Conservation (phyloP, 345 rosid genomes). For the Garcia nutans region DNA sequence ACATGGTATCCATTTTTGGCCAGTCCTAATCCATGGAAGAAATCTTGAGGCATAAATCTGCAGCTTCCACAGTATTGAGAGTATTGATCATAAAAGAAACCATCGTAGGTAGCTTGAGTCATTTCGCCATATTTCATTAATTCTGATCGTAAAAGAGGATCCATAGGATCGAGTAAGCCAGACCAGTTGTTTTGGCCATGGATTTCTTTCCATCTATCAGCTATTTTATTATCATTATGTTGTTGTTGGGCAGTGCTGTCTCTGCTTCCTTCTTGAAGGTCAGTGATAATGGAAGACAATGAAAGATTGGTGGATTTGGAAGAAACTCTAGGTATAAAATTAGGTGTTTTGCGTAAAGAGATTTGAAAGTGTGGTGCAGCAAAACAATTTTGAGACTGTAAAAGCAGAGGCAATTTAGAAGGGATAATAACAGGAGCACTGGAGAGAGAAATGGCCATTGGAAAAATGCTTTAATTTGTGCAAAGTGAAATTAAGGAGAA, state of each 20-base stretch:
- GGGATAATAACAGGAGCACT: no score
- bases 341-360: not conserved
- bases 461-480: no score
- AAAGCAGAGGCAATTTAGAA: no score
- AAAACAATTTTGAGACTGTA: no score
- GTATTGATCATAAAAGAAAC: conserved; percentile 72
- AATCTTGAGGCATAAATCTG: conserved; percentile 47
- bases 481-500: no score
- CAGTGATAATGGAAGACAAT: conserved; percentile 34
- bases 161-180: conserved; percentile 71
- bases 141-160: conserved; percentile 71
- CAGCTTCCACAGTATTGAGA: conserved; percentile 79
- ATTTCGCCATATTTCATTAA: conserved; percentile 86
- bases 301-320: conserved; percentile 34
- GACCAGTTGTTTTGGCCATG: conserved; percentile 81
- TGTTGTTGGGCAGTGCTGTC: not conserved
- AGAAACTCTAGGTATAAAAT: conserved; percentile 21
- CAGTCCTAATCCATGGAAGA: conserved; percentile 49
- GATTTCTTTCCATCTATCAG: conserved; percentile 63
- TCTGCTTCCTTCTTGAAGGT: conserved; percentile 26
- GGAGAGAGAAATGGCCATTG: no score
- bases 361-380: no score
- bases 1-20: no score
- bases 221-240: conserved; percentile 18
- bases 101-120: conserved; percentile 85